Evolutionary conservation across 1,284 basidiomycete species (phyloP), one percentile per base, ranked within the genome.

Genomic region (Filobasidium uniguttulatum): DNA sequence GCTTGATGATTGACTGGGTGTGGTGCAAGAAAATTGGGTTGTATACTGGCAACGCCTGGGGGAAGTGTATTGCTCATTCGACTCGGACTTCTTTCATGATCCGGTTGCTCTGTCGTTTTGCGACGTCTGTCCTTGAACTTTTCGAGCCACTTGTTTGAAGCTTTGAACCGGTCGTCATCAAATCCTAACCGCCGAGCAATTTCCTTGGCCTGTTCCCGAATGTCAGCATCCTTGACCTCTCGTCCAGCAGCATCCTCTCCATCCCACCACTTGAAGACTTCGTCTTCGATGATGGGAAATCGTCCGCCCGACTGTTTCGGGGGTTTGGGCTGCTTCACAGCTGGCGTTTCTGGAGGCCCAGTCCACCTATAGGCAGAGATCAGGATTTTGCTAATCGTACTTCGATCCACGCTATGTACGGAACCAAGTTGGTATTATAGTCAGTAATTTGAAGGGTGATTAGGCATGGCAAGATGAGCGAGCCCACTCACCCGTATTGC

Each of bases 311-410:
- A 53, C 44, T 52, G 49, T 26, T 50, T 46, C 23, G 59, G 53
- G 9, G 56, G 35, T 51, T 63, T 62, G 6, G 59, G 55, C 34
- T 60, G 60, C 1, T 60, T 62, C 0, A 56, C 49, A 6, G 51
- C 44, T 1, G 59, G 57, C 14, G 52, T 50, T 36, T 59, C 59
- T 14, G 62, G 59, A 25, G 57, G 60, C 38, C 44, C 57, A 15
- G 57, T 62, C 64, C 59, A 67, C 36, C 60, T 60, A 54, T 57
- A 59, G 17, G 59, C 55, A 33, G 57, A 55, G 44, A 60, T 69
- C 49, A 74, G 64, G 49, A 73, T 74, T 56, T 74, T 74, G 50
- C 67, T 70, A 51, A 75, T 73, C 7, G 73, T 74, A 53, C 70
- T 72, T 46, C 73, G 64, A 54, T 75, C 73, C 46, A 74, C 70